Evolutionary conservation across 1,284 basidiomycete genomes (phyloP), one percentile per base, ranked within the genome.

Genomic region (Boletus smithii): DNA sequence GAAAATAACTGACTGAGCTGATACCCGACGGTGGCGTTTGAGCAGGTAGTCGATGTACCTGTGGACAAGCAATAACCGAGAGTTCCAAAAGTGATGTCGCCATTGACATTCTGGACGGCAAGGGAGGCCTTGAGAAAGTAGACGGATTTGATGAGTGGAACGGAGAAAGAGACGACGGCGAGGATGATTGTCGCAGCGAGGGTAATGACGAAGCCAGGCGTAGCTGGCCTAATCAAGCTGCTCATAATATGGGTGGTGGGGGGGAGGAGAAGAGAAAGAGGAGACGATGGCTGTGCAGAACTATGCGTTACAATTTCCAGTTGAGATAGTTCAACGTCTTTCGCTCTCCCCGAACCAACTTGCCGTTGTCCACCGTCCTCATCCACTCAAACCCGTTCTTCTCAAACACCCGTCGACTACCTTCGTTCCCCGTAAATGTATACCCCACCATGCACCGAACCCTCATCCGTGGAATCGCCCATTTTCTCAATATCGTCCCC

Each of bases 61-160:
- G 83, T 59, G 36, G 83, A 69, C 5, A 84, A 42, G 62, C 92
- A 95, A 58, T 91, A 95, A 0, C 92, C 92, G 36, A 95, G 67
- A 0, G 88, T 90, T 1, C 92, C 92, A 60, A 95, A 86, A 0
- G 80, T 87, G 35, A 93, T 77, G 2, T 73, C 71, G 14, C 88
- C 90, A 39, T 68, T 73, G 36, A 75, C 63, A 18, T 73, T 70
- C 23, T 73, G 68, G 6, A 71, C 67, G 1, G 71, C 59, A 47
- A 90, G 77, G 1, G 69, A 76, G 1, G 90, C 92, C 61, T 85
- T 81, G 61, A 95, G 81, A 67, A 95, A 94, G 70, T 79, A 92
- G 31, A 94, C 69, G 3, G 83, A 84, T 67, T 90, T 93, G 71
- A 94, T 75, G 61, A 83, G 79, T 0, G 92, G 92, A 7, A 91